Conservation (phyloP, 2,329 filamentous ascomycete species). For the Cladosporium sp. region DNA sequence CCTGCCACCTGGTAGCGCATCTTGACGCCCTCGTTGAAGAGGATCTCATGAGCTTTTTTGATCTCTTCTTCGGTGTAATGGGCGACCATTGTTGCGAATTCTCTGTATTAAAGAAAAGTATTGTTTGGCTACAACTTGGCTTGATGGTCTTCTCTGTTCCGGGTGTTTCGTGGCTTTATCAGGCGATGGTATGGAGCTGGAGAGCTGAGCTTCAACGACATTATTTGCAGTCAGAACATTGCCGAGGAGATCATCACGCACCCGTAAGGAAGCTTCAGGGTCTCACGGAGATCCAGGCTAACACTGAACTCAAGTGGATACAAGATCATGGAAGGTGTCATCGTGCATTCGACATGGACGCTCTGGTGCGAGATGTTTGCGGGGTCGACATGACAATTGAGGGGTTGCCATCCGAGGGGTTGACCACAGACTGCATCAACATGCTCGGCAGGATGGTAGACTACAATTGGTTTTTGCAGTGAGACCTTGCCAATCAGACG, state of each 20-base stretch:
- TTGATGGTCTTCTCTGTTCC: not conserved
- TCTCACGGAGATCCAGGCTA: not conserved
- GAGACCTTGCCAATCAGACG: not conserved
- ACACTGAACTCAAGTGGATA: not conserved
- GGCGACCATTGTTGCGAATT: slow-evolving; percentile 23
- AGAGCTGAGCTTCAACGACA: not conserved
- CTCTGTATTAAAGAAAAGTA: too few species aligned
- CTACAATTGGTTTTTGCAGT: not conserved
- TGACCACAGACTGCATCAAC: not conserved
- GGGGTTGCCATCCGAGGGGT: slow-evolving; percentile 13
- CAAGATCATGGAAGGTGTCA: not conserved
- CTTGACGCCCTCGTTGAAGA: slow-evolving; percentile 62
- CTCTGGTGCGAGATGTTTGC: not conserved
- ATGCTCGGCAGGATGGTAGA: not conserved
- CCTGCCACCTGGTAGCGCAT: slow-evolving; percentile 62
- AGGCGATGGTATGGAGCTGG: not conserved
- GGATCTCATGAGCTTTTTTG: slow-evolving; percentile 49
- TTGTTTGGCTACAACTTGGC: not conserved
- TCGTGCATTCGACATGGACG: not conserved
- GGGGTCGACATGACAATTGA: slow-evolving; percentile 8
- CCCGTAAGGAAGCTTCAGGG: not conserved
- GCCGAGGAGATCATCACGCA: not conserved
- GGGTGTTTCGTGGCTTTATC: not conserved
- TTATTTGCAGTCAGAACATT: not conserved
- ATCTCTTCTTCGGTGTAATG: slow-evolving; percentile 33